Evolutionary conservation across 2,329 filamentous ascomycete species (phyloP).

Genomic region (Fusarium zealandicum): DNA sequence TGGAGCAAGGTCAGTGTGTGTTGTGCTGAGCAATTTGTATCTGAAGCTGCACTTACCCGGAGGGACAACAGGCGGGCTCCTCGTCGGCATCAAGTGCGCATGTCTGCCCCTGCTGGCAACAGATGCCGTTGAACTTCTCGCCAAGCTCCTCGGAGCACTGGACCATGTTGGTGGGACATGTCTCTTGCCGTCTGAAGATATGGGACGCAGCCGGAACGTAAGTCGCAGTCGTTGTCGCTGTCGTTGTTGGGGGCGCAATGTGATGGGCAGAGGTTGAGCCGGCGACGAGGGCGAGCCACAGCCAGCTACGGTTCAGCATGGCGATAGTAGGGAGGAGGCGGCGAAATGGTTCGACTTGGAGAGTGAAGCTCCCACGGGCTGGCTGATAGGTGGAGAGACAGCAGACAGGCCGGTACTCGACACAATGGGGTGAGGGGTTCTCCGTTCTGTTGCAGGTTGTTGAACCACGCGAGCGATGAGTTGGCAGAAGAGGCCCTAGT

Average conservation of each 20-base stretch:
- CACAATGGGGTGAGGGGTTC: slow-evolving; percentile 8
- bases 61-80: slow-evolving; percentile 62
- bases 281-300: slow-evolving; percentile 35
- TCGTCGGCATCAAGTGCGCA: slow-evolving; percentile 59
- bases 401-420: slow-evolving; percentile 1
- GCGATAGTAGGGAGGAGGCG: slow-evolving; percentile 12
- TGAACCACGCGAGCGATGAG: slow-evolving; percentile 17
- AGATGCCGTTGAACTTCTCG: slow-evolving; percentile 55
- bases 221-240: slow-evolving; percentile 25
- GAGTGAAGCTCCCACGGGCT: slow-evolving; percentile 5
- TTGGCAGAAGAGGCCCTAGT: slow-evolving; percentile 9
- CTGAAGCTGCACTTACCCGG: slow-evolving; percentile 50
- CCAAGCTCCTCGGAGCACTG: slow-evolving; percentile 58
- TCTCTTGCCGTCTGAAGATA: slow-evolving; percentile 41
- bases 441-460: slow-evolving; percentile 24
- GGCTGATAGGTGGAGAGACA: not conserved
- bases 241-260: slow-evolving; percentile 24
- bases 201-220: slow-evolving; percentile 34
- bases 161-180: slow-evolving; percentile 58
- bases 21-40: not conserved
- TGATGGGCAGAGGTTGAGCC: slow-evolving; percentile 28
- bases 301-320: slow-evolving; percentile 33
- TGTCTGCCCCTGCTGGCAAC: slow-evolving; percentile 59
- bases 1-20: slow-evolving; percentile 40
- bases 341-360: slow-evolving; percentile 7